Conservation (phyloP, 2,329 filamentous ascomycete genomes). For the Penicillium vulpinum region DNA sequence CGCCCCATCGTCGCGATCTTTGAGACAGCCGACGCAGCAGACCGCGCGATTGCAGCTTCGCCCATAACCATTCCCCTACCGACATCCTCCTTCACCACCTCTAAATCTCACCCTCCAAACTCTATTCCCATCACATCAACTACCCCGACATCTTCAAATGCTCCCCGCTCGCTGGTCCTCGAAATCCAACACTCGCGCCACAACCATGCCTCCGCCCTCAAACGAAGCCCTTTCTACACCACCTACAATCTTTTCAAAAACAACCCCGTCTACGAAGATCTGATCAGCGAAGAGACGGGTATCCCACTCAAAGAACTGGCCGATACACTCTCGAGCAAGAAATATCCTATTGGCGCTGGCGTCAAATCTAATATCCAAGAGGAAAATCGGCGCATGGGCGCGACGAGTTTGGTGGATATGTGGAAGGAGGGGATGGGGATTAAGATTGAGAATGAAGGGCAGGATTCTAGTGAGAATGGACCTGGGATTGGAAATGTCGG, state of each 20-base stretch:
- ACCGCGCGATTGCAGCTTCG: constrained; percentile 35
- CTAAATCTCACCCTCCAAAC: neutral
- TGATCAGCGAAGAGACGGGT: constrained; percentile 22
- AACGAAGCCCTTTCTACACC: constrained; percentile 36
- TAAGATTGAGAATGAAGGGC: neutral
- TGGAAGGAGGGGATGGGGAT: constrained; percentile 22
- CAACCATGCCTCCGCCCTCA: constrained; percentile 30
- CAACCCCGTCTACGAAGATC: constrained; percentile 30
- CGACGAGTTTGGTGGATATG: constrained; percentile 26
- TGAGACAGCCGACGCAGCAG: constrained; percentile 37
- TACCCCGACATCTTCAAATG: neutral
- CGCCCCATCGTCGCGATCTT: constrained; percentile 38
- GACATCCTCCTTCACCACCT: neutral
- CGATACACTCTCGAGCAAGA: constrained; percentile 34
- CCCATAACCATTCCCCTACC: constrained; percentile 30
- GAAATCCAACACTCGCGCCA: constrained; percentile 29
- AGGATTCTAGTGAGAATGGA: neutral
- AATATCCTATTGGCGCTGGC: constrained; percentile 19
- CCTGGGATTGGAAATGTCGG: neutral
- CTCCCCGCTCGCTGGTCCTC: constrained; percentile 23
- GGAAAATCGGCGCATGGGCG: constrained; percentile 28
- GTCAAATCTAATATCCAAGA: constrained; percentile 21
- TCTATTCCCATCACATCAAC: neutral
- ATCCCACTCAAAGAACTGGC: constrained; percentile 33
- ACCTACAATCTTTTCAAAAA: constrained; percentile 26